Evolutionary conservation across 345 rosid genomes (phyloP).

Genomic region (Gossypium herbaceum): DNA sequence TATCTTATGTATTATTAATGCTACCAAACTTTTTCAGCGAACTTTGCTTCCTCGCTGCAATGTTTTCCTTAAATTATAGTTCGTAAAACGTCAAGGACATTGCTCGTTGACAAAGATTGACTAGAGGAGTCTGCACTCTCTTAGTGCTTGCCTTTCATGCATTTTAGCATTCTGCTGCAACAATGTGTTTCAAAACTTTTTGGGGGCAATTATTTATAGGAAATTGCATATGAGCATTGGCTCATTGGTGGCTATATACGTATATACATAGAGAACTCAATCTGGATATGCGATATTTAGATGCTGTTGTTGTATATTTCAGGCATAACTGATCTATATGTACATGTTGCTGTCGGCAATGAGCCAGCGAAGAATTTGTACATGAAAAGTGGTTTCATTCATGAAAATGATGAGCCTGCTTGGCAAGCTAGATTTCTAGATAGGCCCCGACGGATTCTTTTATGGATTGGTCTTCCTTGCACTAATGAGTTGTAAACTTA

Average conservation of each 20-base stretch:
- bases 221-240: background rate
- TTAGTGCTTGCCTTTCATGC: background rate
- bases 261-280: no score
- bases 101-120: no score
- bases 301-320: conserved; percentile 8
- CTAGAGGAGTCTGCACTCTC: no score
- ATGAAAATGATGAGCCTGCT: conserved; percentile 76
- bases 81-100: no score
- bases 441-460: conserved; percentile 65
- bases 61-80: no score
- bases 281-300: background rate
- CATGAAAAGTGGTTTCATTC: conserved; percentile 64
- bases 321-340: conserved; percentile 89
- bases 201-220: background rate
- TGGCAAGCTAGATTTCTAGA: conserved; percentile 94
- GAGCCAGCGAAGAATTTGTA: conserved; percentile 80
- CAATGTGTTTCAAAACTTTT: background rate
- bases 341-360: conserved; percentile 79
- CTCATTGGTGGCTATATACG: background rate
- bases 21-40: background rate
- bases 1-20: background rate
- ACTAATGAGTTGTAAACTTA: conserved; percentile 24
- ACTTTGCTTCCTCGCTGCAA: no score
- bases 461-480: conserved; percentile 59
- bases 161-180: background rate